Conservation (phyloP, 2,329 filamentous ascomycete species). For the Pseudocercospora fijiensis region DNA sequence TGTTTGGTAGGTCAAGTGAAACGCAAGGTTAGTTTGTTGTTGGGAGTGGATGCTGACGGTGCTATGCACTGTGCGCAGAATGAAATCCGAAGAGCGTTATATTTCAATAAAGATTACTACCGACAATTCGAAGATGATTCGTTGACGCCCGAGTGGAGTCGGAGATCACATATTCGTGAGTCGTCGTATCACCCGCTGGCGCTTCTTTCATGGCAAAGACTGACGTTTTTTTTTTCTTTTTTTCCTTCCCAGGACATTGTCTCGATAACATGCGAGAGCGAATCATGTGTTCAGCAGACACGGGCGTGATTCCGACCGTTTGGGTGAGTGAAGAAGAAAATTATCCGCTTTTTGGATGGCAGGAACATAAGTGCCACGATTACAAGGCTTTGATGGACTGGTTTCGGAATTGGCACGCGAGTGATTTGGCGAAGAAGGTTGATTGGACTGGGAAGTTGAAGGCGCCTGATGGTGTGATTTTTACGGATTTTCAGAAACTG, state of each 20-base stretch:
- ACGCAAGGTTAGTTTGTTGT: neutral
- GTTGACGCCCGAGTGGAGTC: conserved; percentile 9
- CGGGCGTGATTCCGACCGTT: conserved; percentile 1
- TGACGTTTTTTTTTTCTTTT: neutral
- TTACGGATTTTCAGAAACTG: neutral
- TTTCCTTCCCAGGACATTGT: conserved; percentile 6
- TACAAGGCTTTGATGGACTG: conserved; percentile 15
- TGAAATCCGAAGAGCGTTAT: conserved; percentile 6
- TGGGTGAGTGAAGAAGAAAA: neutral
- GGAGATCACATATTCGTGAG: conserved; percentile 11
- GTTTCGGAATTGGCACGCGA: conserved; percentile 7
- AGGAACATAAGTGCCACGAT: conserved; percentile 17
- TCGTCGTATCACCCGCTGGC: too few species aligned
- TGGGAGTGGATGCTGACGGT: too few species aligned
- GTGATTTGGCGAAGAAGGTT: neutral
- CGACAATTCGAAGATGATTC: conserved; percentile 4
- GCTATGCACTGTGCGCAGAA: conserved; percentile 10
- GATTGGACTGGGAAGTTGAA: conserved; percentile 7
- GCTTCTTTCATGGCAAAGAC: too few species aligned
- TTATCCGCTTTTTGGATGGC: conserved; percentile 12
- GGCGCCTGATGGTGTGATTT: conserved; percentile 9
- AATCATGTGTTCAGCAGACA: conserved; percentile 6
- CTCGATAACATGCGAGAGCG: conserved; percentile 13
- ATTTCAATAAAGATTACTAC: conserved; percentile 15
- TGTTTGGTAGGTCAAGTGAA: conserved; percentile 6